phyloP scores from a whole-genome alignment of 148 eudicot species.

The Camellia japonica region DNA sequence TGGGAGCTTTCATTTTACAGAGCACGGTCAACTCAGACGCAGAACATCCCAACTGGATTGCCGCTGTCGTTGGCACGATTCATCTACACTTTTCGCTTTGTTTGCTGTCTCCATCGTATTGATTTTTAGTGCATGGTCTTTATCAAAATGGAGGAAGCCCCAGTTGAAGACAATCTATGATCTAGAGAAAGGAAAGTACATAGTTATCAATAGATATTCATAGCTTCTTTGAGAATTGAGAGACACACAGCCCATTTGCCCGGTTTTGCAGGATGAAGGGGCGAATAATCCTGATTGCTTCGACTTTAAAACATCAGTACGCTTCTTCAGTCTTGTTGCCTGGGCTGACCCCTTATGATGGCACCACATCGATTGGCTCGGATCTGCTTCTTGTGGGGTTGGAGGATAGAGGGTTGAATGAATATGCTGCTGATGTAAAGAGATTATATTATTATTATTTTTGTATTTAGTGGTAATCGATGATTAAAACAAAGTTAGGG shows the following conservation, averaged over 20 bases:
- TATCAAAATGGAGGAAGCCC: slow-evolving; percentile 70
- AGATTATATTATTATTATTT: neutral
- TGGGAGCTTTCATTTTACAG: slow-evolving; percentile 88
- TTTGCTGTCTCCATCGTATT: slow-evolving; percentile 34
- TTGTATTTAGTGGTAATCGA: neutral
- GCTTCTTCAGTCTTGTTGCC: neutral
- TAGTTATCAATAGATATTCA: slow-evolving; percentile 53
- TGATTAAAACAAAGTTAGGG: neutral
- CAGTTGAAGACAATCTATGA: slow-evolving; percentile 82
- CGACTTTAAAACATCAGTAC: neutral
- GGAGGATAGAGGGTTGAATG: neutral
- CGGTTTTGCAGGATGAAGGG: neutral
- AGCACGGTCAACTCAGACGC: slow-evolving; percentile 24
- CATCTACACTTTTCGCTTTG: slow-evolving; percentile 33
- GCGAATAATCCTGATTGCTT: neutral
- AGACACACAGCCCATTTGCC: neutral
- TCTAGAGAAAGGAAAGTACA: slow-evolving; percentile 87
- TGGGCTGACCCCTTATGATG: neutral
- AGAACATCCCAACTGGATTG: slow-evolving; percentile 42
- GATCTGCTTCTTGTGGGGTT: neutral
- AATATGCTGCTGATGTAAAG: neutral
- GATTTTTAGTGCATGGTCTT: slow-evolving; percentile 42
- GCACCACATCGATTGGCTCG: neutral
- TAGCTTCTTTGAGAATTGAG: slow-evolving; percentile 14
- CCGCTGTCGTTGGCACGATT: slow-evolving; percentile 23